A percentile compares a stretch with the other conserved stretches of the same genome.
Conservation (phyloP, 441 rosid species). For the Metrosideros polymorpha region DNA sequence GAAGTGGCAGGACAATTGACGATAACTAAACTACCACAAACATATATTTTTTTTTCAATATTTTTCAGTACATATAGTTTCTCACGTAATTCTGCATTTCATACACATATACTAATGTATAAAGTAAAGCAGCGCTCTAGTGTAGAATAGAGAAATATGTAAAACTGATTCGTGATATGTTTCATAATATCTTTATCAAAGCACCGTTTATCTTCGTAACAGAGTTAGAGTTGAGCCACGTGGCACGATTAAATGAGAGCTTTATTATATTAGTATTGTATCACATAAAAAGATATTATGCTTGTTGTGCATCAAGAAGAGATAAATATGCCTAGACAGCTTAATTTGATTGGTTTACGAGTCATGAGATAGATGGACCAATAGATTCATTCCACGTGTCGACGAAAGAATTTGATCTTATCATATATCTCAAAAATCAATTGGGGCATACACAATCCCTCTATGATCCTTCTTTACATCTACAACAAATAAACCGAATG, state of each 20-base stretch:
- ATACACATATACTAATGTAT: not conserved
- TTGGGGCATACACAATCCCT: not conserved
- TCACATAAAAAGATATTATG: not conserved
- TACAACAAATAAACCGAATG: not conserved
- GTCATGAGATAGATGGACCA: not conserved
- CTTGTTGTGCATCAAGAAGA: not conserved
- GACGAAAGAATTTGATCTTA: not conserved
- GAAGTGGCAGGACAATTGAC: accelerated
- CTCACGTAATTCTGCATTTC: not conserved
- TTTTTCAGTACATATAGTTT: not conserved
- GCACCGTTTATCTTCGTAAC: not conserved
- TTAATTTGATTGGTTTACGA: not conserved
- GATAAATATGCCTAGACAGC: not conserved
- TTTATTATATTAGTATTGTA: not conserved
- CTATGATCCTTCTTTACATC: not conserved
- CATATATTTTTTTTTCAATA: too few species aligned
- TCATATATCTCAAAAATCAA: not conserved
- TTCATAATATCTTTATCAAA: not conserved
- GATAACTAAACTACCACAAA: not conserved
- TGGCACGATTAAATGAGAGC: not conserved
- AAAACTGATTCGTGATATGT: not conserved
- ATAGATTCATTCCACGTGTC: not conserved
- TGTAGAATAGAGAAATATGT: not conserved
- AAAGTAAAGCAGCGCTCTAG: not conserved
- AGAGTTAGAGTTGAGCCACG: not conserved